Conservation (phyloP, 192 early-diverging fungal genomes). For the Coemansia sp. region DNA sequence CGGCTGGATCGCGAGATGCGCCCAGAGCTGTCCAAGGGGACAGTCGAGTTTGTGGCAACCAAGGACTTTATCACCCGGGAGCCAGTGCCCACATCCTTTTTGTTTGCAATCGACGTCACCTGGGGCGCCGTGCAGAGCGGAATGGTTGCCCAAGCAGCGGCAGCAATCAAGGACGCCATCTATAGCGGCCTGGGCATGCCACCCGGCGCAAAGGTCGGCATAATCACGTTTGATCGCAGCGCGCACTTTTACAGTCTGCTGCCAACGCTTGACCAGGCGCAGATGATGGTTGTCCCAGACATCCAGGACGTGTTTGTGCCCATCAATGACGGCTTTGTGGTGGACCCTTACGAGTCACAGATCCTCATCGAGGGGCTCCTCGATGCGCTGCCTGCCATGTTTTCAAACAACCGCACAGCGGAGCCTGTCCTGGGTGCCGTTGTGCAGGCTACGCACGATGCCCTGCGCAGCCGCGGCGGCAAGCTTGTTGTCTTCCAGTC, state of each 20-base stretch:
- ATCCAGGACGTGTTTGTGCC: conserved; percentile 93
- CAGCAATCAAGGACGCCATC: conserved; percentile 67
- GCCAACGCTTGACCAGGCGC: conserved; percentile 79
- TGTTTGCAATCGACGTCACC: conserved; percentile 96
- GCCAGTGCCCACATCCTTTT: conserved; percentile 69
- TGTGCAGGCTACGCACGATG: conserved; percentile 69
- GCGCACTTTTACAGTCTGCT: conserved; percentile 95
- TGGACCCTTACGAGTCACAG: conserved; percentile 79
- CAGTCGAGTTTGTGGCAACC: conserved; percentile 86
- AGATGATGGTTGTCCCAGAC: conserved; percentile 95
- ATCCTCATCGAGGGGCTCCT: conserved; percentile 79
- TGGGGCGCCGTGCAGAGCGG: conserved; percentile 84
- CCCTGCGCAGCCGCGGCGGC: conserved; percentile 79
- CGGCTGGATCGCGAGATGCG: conserved; percentile 80
- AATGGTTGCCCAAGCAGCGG: conserved; percentile 67
- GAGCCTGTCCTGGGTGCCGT: conserved; percentile 83
- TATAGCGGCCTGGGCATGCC: conserved; percentile 62
- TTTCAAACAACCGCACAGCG: conserved; percentile 70
- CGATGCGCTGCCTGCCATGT: conserved; percentile 78
- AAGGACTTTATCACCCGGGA: conserved; percentile 64
- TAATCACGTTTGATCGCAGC: conserved; percentile 86
- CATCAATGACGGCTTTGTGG: conserved; percentile 85
- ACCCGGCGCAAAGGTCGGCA: conserved; percentile 68
- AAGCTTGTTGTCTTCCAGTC: conserved; percentile 90
- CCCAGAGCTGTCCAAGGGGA: conserved; percentile 88